These are phyloP conservation scores for Xylariaceae sp. DNA, from an alignment of 2,329 filamentous ascomycete species.

Conservation along the genomic window DNA sequence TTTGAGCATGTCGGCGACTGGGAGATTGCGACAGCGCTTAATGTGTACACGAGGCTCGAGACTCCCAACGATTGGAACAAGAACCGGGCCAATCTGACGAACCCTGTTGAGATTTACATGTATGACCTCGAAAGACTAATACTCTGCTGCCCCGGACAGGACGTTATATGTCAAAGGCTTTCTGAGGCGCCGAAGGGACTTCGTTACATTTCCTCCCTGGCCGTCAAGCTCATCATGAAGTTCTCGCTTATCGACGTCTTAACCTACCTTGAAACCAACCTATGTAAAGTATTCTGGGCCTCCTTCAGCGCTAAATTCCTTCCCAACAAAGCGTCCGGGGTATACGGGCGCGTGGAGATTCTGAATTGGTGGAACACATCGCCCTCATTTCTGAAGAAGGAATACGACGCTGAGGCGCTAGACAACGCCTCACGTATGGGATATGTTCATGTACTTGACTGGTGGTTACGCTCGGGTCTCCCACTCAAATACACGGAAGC, in stretches of 20 bases:
- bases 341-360: conserved; percentile 79
- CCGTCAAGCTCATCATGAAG: conserved; percentile 85
- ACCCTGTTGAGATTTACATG: conserved; percentile 67
- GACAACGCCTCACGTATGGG: conserved; percentile 84
- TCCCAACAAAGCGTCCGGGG: conserved; percentile 80
- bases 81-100: conserved; percentile 36
- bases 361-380: conserved; percentile 89
- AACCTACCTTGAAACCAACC: conserved; percentile 62
- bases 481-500: conserved; percentile 80
- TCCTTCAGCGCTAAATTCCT: conserved; percentile 76
- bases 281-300: conserved; percentile 72
- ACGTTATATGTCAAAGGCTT: conserved; percentile 70
- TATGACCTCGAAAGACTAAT: conserved; percentile 82
- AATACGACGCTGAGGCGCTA: conserved; percentile 79
- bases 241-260: conserved; percentile 80
- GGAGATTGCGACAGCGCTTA: conserved; percentile 79
- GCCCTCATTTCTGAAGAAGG: conserved; percentile 75
- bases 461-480: conserved; percentile 79
- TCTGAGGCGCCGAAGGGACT: conserved; percentile 67
- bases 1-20: conserved; percentile 82
- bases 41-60: conserved; percentile 72
- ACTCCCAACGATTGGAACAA: conserved; percentile 53
- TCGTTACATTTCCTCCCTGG: conserved; percentile 68
- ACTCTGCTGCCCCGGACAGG: conserved; percentile 61
- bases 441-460: conserved; percentile 79